Conservation (phyloP, 495 filamentous ascomycete species). For the Amniculicola lignicola region DNA sequence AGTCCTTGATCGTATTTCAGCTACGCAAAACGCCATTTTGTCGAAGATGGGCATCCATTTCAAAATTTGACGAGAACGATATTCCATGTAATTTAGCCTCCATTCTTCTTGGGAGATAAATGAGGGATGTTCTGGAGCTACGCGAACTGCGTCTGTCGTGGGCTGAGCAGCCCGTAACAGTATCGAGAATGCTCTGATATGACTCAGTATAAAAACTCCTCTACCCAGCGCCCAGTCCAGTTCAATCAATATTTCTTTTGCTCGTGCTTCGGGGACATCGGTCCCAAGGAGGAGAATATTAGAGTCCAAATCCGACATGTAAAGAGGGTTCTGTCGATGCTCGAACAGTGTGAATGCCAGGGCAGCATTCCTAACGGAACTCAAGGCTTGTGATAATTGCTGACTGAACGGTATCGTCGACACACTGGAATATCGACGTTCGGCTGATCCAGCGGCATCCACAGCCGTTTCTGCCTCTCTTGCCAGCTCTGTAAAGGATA, state of each 20-base stretch:
- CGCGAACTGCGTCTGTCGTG: too few species aligned
- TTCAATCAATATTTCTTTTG: neutral
- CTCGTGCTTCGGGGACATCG: neutral
- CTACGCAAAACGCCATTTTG: too few species aligned
- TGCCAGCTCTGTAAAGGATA: neutral
- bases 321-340: neutral
- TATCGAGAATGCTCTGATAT: too few species aligned
- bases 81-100: too few species aligned
- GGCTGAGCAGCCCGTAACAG: too few species aligned
- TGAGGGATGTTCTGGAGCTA: too few species aligned
- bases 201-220: too few species aligned
- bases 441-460: neutral
- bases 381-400: neutral
- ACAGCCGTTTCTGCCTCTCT: neutral
- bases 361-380: neutral
- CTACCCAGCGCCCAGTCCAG: too few species aligned
- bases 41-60: too few species aligned
- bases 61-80: too few species aligned
- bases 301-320: neutral
- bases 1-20: too few species aligned
- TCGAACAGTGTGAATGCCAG: neutral
- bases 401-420: neutral
- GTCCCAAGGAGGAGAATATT: neutral
- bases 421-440: neutral
- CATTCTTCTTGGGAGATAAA: too few species aligned